Evolutionary conservation across 2,329 filamentous ascomycete species (phyloP), one percentile per base, ranked within the genome.

Genomic region (Phaeomoniella chlamydospora): DNA sequence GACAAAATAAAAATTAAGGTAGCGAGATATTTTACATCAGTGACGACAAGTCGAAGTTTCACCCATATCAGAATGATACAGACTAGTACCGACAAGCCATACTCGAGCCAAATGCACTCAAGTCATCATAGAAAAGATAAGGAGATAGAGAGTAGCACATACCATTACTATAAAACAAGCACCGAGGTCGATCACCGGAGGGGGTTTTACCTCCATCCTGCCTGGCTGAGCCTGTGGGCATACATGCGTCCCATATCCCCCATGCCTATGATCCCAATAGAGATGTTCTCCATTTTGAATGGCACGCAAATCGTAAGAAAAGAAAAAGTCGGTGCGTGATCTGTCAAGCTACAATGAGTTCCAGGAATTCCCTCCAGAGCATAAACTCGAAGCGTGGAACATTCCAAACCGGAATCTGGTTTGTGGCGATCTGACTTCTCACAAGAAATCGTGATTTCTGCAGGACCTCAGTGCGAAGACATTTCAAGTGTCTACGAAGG

Each of bases 101-200:
- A 72, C 88, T 96, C 88, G 85, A 96, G 88, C 88, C 88, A 96
- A 96, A 96, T 96, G 88, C 88, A 87, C 88, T 96, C 88, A 88
- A 85, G 88, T 96, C 88, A 96, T 96, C 88, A 92, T 86, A 57
- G 42, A 48, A 58, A 40, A 39, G 32, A 37, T 37, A 37, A 29
- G 19, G 19, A 30, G 33, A 30, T 39, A 19, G 37, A 33, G 40
- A 42, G 11, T 37, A 29, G 16, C 40, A 51, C 58, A 53, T 56
- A 61, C 56, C 58, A 52, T 47, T 56, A 61, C 56, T 57, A 52
- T 47, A 33, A 29, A 36, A 41, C 41, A 40, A 48, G 49, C 43
- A 53, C 48, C 42, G 48, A 38, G 33, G 43, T 32, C 49, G 44
- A 45, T 42, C 34, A 45, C 42, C 40, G 42, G 34, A 37, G 19